Evolutionary conservation across 31 red algal genomes (phyloP).

Genomic region (Asparagopsis taxiformis): DNA sequence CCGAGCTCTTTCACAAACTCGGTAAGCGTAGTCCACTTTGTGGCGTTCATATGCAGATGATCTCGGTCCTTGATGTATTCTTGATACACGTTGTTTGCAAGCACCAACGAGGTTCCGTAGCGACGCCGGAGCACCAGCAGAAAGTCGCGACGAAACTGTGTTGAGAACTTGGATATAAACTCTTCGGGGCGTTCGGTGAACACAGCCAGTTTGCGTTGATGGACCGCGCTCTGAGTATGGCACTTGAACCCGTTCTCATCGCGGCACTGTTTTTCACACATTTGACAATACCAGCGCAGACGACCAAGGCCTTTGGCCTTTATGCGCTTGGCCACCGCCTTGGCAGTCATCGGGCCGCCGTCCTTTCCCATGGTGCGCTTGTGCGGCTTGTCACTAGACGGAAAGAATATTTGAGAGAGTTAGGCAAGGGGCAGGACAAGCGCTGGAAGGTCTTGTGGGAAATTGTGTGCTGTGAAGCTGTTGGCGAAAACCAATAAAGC

Average conservation of each 20-base stretch:
- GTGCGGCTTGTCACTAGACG: no score
- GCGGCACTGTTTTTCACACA: constrained; percentile 97
- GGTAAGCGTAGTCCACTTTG: constrained; percentile 85
- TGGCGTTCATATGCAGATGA: constrained; percentile 98
- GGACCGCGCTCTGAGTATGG: constrained; percentile 68
- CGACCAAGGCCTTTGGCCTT: constrained; percentile 91
- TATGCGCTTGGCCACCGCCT: constrained; percentile 87
- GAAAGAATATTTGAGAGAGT: no score
- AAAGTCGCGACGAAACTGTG: constrained; percentile 73
- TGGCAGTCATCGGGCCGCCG: constrained; percentile 73
- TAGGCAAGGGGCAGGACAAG: no score
- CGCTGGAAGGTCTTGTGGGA: no score
- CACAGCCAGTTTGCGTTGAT: constrained; percentile 68
- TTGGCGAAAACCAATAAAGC: no score
- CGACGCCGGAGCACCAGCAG: constrained; percentile 63
- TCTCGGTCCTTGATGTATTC: constrained; percentile 91
- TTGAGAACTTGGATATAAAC: constrained; percentile 65
- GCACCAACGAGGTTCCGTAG: constrained; percentile 73
- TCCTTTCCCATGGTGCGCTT: constrained; percentile 80
- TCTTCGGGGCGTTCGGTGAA: constrained; percentile 68
- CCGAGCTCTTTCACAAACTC: constrained; percentile 88
- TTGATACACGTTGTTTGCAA: constrained; percentile 88
- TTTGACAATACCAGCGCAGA: constrained; percentile 93
- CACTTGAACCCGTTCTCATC: constrained; percentile 96
- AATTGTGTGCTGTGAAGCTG: no score